A percentile compares a stretch with the other conserved stretches of the same genome.
Conservation (phyloP, 371 early-diverging fungal genomes). For the Haplosporangium sp. region DNA sequence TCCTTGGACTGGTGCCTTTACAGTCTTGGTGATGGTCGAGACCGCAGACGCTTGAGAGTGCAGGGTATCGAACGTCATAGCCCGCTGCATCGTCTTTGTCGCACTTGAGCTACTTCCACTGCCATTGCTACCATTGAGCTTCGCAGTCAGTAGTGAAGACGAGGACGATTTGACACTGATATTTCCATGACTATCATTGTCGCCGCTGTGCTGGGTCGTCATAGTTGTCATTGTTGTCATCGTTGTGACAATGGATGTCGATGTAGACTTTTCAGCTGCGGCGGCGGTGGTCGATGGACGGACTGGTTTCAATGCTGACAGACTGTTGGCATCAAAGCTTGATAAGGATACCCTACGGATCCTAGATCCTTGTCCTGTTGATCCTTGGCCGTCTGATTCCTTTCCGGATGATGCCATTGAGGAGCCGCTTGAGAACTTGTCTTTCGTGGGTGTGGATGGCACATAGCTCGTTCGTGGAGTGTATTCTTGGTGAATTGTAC, state of each 20-base stretch:
- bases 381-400: conserved; percentile 8
- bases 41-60: conserved; percentile 14
- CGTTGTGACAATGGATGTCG: conserved; percentile 15
- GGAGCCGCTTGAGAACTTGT: background rate
- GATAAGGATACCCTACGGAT: conserved; percentile 40
- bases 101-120: background rate
- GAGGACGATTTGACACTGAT: conserved; percentile 18
- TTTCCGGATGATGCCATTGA: background rate
- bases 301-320: conserved; percentile 39
- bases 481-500: conserved; percentile 36
- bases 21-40: conserved; percentile 17
- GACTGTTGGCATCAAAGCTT: conserved; percentile 42
- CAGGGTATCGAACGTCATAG: conserved; percentile 30
- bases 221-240: conserved; percentile 8
- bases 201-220: conserved; percentile 2
- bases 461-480: conserved; percentile 29
- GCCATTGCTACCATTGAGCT: conserved; percentile 4
- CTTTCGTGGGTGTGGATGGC: conserved; percentile 9
- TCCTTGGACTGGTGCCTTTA: conserved; percentile 32
- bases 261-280: background rate
- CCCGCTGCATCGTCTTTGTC: conserved; percentile 18
- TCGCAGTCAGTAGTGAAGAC: conserved; percentile 17
- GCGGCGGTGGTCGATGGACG: background rate
- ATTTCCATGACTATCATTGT: conserved; percentile 1
- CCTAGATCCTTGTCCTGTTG: background rate